phyloP scores from a whole-genome alignment of 768 basidiomycete genomes.

The Floccularia luteovirens region DNA sequence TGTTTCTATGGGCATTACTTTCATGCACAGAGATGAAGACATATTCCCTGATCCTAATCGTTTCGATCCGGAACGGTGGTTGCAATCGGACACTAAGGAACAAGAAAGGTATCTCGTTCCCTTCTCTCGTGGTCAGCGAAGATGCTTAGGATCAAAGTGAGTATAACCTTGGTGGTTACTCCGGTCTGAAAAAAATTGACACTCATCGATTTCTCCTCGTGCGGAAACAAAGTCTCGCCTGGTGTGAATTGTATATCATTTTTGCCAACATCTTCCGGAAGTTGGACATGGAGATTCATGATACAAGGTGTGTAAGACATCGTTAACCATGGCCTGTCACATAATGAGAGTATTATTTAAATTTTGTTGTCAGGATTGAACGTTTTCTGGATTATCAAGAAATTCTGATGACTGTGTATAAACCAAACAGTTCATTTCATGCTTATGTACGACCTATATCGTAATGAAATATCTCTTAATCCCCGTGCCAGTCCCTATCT shows the following conservation, averaged over 20 bases:
- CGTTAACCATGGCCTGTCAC: neutral
- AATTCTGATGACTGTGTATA: too few relatives aligned
- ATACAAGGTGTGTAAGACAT: conserved; percentile 1
- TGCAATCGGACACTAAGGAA: neutral
- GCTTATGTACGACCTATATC: too few relatives aligned
- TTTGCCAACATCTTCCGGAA: neutral
- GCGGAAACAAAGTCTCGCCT: neutral
- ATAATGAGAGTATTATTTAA: too few relatives aligned
- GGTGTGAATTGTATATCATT: neutral
- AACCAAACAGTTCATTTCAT: too few relatives aligned
- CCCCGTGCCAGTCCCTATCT: too few relatives aligned
- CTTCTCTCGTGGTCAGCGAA: conserved; percentile 1
- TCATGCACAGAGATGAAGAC: neutral
- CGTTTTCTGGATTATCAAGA: too few relatives aligned
- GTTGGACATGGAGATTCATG: neutral
- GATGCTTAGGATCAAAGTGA: neutral
- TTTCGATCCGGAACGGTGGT: conserved; percentile 1
- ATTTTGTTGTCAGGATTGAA: too few relatives aligned
- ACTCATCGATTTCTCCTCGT: neutral
- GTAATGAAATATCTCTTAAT: too few relatives aligned
- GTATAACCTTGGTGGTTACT: neutral
- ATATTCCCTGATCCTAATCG: neutral
- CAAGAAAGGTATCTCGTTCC: neutral
- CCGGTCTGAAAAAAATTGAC: neutral
- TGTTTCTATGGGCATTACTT: neutral